Conservation (phyloP, 1,139 yeast genomes). For the Geotrichum citri-aurantii region DNA sequence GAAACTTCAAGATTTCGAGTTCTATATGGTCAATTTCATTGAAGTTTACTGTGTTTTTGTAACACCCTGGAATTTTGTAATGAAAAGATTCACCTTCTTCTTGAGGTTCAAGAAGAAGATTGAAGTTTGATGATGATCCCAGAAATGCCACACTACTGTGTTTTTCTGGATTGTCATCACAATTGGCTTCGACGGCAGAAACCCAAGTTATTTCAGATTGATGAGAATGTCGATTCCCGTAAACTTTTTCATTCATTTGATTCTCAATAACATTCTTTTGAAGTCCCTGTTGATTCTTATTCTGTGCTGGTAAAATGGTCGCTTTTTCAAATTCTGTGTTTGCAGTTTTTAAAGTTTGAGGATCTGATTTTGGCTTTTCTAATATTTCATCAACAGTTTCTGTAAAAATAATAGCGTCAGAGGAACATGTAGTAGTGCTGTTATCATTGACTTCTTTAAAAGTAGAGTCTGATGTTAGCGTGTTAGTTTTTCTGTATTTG, state of each 20-base stretch:
- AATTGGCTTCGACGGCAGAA: not conserved
- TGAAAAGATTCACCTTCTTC: constrained; percentile 33
- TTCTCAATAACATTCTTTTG: not conserved
- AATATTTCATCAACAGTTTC: not conserved
- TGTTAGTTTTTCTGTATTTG: not conserved
- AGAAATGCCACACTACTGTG: constrained; percentile 26
- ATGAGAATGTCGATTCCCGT: not conserved
- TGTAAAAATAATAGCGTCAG: too few relatives aligned
- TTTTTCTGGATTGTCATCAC: constrained; percentile 14
- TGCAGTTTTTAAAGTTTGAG: not conserved
- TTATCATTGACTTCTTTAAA: not conserved
- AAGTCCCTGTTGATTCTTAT: not conserved
- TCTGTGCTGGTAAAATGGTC: not conserved
- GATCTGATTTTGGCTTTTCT: not conserved
- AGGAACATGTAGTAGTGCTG: not conserved
- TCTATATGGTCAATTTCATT: constrained; percentile 55
- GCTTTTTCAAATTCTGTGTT: not conserved
- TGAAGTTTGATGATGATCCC: constrained; percentile 34
- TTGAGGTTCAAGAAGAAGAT: constrained; percentile 32
- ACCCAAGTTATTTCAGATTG: not conserved
- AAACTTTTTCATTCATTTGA: not conserved
- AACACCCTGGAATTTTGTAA: constrained; percentile 32
- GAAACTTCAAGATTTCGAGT: constrained; percentile 55
- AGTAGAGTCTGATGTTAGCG: not conserved
- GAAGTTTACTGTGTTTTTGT: constrained; percentile 23